These are phyloP conservation scores for Stagonosporopsis rhizophila DNA, from an alignment of 2,329 filamentous ascomycete species.

Conservation along the genomic window DNA sequence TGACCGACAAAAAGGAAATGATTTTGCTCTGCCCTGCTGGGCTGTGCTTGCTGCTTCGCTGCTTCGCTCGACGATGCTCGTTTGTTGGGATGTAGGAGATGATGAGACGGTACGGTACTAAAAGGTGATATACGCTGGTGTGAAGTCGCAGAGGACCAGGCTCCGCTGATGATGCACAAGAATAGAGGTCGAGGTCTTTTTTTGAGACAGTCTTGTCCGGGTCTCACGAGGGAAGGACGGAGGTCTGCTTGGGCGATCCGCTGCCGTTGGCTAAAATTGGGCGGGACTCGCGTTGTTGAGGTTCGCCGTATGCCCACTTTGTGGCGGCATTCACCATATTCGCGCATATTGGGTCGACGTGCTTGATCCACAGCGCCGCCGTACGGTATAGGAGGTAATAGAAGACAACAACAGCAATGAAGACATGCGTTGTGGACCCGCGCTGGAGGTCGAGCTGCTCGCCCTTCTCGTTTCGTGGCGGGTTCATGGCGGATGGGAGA, in stretches of 20 bases:
- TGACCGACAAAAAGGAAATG: neutral
- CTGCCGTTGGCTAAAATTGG: conserved; percentile 33
- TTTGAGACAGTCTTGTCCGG: no score
- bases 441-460: conserved; percentile 46
- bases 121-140: conserved; percentile 9
- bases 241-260: conserved; percentile 22
- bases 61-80: conserved; percentile 3
- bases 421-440: conserved; percentile 40
- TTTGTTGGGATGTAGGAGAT: conserved; percentile 17
- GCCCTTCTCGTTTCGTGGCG: conserved; percentile 45
- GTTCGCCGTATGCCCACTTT: conserved; percentile 44
- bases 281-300: conserved; percentile 23
- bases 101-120: conserved; percentile 11
- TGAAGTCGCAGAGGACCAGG: conserved; percentile 12
- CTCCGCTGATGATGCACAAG: conserved; percentile 22
- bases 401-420: conserved; percentile 45
- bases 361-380: conserved; percentile 43
- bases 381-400: conserved; percentile 47
- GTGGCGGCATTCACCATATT: conserved; percentile 41
- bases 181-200: conserved; percentile 3
- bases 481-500: conserved; percentile 48
- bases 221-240: conserved; percentile 33
- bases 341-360: conserved; percentile 47
- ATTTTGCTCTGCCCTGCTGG: neutral
- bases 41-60: neutral